A percentile compares a stretch with the other conserved stretches of the same genome.
Evolutionary conservation across 306 rosid genomes (phyloP).

Genomic region (Prunus fruticosa): DNA sequence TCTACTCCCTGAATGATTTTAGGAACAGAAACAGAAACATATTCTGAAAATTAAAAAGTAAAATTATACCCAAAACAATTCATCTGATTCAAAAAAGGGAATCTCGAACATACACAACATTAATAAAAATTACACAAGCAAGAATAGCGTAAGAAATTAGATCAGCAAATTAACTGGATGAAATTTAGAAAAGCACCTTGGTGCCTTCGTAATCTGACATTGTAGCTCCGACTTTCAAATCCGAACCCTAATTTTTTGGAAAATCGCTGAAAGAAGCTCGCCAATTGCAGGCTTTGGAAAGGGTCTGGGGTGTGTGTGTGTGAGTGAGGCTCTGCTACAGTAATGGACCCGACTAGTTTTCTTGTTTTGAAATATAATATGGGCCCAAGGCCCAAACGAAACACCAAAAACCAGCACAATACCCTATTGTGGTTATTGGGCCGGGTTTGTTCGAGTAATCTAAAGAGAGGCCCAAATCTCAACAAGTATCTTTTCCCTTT

Average conservation of each 20-base stretch:
- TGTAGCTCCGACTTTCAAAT: slow-evolving; percentile 34
- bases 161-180: not conserved
- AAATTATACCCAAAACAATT: not conserved
- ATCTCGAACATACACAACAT: not conserved
- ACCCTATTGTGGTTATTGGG: no score
- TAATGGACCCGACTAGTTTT: not conserved
- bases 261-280: slow-evolving; percentile 10
- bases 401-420: no score
- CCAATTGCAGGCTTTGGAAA: not conserved
- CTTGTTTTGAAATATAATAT: no score
- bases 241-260: slow-evolving; percentile 20
- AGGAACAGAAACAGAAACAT: not conserved
- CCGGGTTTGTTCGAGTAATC: no score
- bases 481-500: no score
- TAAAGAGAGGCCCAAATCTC: no score
- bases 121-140: not conserved
- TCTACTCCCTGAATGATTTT: not conserved
- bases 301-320: not conserved
- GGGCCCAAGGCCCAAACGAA: no score
- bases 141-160: not conserved
- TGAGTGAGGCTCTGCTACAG: not conserved
- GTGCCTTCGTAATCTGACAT: slow-evolving; percentile 53
- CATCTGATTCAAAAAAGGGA: not conserved
- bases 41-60: not conserved
- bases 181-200: slow-evolving; percentile 23